phyloP scores from a whole-genome alignment of 768 basidiomycete species.

The Boletellus ananas region DNA sequence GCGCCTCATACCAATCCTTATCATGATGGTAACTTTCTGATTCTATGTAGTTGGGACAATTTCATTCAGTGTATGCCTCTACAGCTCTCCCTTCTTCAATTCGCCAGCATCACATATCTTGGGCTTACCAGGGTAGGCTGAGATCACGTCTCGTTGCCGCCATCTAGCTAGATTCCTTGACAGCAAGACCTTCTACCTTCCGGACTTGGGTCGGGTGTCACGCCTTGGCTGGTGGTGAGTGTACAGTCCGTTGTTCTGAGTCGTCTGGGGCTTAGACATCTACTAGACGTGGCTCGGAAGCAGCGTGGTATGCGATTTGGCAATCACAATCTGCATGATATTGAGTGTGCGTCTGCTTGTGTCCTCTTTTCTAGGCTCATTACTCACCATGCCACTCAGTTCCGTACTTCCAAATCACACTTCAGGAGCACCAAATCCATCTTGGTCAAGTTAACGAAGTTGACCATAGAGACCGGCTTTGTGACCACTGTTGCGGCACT shows the following conservation, averaged over 20 bases:
- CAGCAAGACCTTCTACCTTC: constrained; percentile 3
- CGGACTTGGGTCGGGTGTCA: not conserved
- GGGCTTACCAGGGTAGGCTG: not conserved
- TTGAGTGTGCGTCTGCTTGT: constrained; percentile 4
- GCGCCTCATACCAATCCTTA: not conserved
- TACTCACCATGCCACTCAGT: constrained; percentile 2
- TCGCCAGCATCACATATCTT: constrained; percentile 13
- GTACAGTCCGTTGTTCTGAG: no score
- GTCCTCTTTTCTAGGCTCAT: not conserved
- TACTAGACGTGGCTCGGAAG: constrained; percentile 22
- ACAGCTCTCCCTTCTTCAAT: constrained; percentile 23
- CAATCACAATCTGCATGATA: constrained; percentile 21
- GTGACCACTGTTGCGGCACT: constrained; percentile 18
- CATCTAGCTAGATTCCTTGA: not conserved
- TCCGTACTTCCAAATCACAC: constrained; percentile 8
- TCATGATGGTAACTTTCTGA: constrained; percentile 15
- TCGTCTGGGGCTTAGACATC: not conserved
- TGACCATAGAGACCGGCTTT: constrained; percentile 25
- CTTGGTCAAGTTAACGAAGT: constrained; percentile 12
- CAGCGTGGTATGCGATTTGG: constrained; percentile 14
- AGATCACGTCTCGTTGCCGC: no score
- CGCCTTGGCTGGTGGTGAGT: constrained; percentile 13
- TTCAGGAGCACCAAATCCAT: constrained; percentile 1
- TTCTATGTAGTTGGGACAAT: no score
- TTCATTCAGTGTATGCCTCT: not conserved